Evolutionary conservation across 139 green algal species (phyloP), one percentile per base, ranked within the genome.

Genomic region (Auxenochlorella protothecoides): DNA sequence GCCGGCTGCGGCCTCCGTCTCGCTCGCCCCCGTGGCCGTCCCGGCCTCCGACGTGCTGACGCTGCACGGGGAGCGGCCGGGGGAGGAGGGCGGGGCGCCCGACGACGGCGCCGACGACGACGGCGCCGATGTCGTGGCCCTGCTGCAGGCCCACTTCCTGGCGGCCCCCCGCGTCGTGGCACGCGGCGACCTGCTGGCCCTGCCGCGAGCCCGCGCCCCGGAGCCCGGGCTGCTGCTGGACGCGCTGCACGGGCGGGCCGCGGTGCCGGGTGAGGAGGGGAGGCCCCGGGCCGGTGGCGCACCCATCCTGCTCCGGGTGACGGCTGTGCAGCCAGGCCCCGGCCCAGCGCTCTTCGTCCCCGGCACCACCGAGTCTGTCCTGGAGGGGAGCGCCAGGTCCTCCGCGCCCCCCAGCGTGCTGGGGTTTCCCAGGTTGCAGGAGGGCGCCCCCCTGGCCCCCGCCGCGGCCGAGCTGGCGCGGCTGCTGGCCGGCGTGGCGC

Each of bases 131-230:
- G 65, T 68, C 6, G 74, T 70, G 59, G 66, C 59, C 15, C 74
- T 74, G 5, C 63, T 85, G 65, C 70, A 79, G 63, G 51, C 53
- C 6, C 74, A 78, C 70, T 77, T 86, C 15, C 59, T 67, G 16
- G 55, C 55, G 6, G 68, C 16, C 6, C 61, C 51, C 9, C 63
- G 78, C 12, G 52, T 79, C 27, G 56, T 86, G n/a, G n/a, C 55
- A 5, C 61, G 16, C 3, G 78, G 81, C 3, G 81, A 86, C 55
- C 63, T 86, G 57, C 69, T 86, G 66, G 75, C 68, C 5, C 75
- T 80, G 69, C 72, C 68, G 4, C 6, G 59, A 27, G 16, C 27
- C 27, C 27, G 27, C 27, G 27, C 27, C 27, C 27, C 27, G 27
- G 27, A 44, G 27, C 6, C 59, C 61, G 15, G 5, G 44, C 63